A percentile compares a stretch with the other conserved stretches of the same genome.
Evolutionary conservation across 768 basidiomycete species (phyloP).

Genomic region (Suillus tomentosus): DNA sequence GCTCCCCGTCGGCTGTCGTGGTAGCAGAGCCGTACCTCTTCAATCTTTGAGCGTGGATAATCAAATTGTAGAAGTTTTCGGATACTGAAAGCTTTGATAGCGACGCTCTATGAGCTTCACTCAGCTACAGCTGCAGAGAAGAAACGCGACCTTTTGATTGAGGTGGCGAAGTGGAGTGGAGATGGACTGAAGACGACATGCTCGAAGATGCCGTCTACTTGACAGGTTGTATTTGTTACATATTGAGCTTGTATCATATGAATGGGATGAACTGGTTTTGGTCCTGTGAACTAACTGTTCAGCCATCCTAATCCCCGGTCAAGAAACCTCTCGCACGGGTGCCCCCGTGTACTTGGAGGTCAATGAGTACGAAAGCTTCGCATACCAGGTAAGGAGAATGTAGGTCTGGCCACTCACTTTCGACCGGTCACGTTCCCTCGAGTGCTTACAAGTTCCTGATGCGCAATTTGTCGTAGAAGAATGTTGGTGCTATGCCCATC

Average conservation of each 20-base stretch:
- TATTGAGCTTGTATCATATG: background rate
- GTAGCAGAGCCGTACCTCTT: constrained; percentile 84
- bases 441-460: no score
- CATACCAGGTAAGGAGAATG: no score
- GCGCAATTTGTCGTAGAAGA: no score
- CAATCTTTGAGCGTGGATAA: constrained; percentile 65
- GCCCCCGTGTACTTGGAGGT: no score
- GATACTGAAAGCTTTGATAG: constrained; percentile 38
- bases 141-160: constrained; percentile 71
- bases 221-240: background rate
- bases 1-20: constrained; percentile 70
- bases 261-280: background rate
- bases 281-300: background rate
- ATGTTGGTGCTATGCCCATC: no score
- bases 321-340: no score
- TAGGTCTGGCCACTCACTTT: no score
- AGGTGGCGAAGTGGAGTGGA: constrained; percentile 85
- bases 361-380: no score
- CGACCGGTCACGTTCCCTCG: no score
- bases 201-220: constrained; percentile 68
- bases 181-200: constrained; percentile 78
- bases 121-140: constrained; percentile 72
- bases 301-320: no score
- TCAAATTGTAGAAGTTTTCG: background rate
- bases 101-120: constrained; percentile 82